phyloP scores from a whole-genome alignment of 1,284 basidiomycete species.

The Wolfiporia cocos region DNA sequence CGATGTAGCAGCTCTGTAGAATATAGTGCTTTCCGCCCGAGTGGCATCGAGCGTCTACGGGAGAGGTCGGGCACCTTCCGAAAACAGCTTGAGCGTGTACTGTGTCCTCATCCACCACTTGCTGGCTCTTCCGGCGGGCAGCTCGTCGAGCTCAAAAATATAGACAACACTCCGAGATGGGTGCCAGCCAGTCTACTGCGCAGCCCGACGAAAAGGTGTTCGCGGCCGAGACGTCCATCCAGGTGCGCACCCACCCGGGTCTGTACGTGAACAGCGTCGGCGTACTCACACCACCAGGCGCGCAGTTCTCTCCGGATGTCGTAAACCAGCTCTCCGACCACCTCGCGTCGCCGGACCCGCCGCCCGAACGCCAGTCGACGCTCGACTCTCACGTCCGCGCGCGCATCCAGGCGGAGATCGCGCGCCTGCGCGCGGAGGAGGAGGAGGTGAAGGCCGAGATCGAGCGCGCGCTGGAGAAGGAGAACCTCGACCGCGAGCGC shows the following conservation, averaged over 20 bases:
- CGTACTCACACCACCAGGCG: constrained; percentile 4
- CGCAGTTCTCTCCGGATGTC: constrained; percentile 70
- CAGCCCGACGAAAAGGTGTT: constrained; percentile 53
- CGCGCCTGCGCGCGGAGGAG: constrained; percentile 58
- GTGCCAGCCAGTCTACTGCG: constrained; percentile 58
- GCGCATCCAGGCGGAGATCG: constrained; percentile 61
- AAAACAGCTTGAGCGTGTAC: neutral
- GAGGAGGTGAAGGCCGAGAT: constrained; percentile 61
- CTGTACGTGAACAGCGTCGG: neutral
- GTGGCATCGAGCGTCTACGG: too few relatives aligned
- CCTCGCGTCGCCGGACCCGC: constrained; percentile 46
- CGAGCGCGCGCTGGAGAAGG: constrained; percentile 67
- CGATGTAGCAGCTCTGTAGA: too few relatives aligned
- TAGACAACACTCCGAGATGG: too few relatives aligned
- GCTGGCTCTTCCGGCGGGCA: neutral
- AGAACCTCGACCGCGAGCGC: constrained; percentile 71
- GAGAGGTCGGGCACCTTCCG: neutral
- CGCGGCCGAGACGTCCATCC: constrained; percentile 55
- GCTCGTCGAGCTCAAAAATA: too few relatives aligned
- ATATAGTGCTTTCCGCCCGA: too few relatives aligned
- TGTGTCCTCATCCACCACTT: neutral
- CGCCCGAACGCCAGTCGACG: constrained; percentile 61
- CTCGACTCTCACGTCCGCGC: constrained; percentile 64
- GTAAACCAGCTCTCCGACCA: constrained; percentile 70
- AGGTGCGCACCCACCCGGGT: constrained; percentile 33